Percentiles rank a stretch among this genome's conserved stretches.
phyloP scores from a whole-genome alignment of 768 basidiomycete genomes.

The Lactarius hatsudake region DNA sequence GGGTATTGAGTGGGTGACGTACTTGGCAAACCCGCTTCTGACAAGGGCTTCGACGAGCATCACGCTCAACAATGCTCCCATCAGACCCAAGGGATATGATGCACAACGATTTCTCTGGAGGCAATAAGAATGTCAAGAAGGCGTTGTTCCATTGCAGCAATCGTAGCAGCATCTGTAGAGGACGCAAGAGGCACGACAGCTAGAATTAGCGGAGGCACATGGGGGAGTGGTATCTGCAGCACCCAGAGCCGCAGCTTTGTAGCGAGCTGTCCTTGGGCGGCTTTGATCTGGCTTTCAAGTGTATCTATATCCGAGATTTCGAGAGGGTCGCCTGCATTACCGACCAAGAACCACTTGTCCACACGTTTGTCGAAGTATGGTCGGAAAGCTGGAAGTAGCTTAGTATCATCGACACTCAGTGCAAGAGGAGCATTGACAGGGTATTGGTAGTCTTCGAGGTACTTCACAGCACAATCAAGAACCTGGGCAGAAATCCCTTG shows the following conservation, averaged over 20 bases:
- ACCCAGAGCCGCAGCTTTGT: slow-evolving; percentile 39
- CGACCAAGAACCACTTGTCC: slow-evolving; percentile 32
- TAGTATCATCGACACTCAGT: slow-evolving; percentile 39
- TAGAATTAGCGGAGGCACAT: slow-evolving; percentile 38
- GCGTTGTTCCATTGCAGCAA: slow-evolving; percentile 19
- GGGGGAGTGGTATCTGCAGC: slow-evolving; percentile 35
- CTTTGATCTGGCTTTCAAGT: slow-evolving; percentile 23
- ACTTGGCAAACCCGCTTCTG: neutral
- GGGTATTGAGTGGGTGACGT: neutral
- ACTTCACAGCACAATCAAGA: slow-evolving; percentile 28
- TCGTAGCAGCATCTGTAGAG: slow-evolving; percentile 25
- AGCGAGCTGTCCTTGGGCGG: slow-evolving; percentile 25
- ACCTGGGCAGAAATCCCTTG: slow-evolving; percentile 28
- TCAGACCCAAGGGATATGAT: slow-evolving; percentile 38
- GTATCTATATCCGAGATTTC: slow-evolving; percentile 30
- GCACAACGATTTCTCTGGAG: slow-evolving; percentile 19
- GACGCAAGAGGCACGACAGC: slow-evolving; percentile 35
- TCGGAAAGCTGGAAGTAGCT: slow-evolving; percentile 32
- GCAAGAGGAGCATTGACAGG: slow-evolving; percentile 29
- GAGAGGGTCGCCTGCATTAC: slow-evolving; percentile 29
- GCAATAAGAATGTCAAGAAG: slow-evolving; percentile 33
- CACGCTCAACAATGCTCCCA: slow-evolving; percentile 37
- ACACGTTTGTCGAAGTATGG: slow-evolving; percentile 31
- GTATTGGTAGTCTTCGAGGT: slow-evolving; percentile 27
- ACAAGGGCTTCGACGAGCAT: slow-evolving; percentile 30